phyloP scores from a whole-genome alignment of 495 filamentous ascomycete genomes.

The Daldinia concentrica region DNA sequence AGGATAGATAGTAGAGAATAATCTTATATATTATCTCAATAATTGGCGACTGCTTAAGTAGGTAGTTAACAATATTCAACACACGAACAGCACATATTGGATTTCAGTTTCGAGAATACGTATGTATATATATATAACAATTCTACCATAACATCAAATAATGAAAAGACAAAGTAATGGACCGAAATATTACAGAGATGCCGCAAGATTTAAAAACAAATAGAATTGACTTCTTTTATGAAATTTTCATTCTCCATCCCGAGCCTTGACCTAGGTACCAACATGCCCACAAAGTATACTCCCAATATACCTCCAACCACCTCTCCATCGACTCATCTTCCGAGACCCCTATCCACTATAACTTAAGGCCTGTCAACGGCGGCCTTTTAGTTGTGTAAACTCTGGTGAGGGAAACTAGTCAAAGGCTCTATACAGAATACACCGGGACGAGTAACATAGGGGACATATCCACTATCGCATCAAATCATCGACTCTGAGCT shows the following conservation, averaged over 20 bases:
- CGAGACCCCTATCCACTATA: conserved; percentile 29
- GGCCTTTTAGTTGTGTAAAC: not conserved
- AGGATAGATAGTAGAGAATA: too few relatives aligned
- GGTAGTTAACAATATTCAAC: too few relatives aligned
- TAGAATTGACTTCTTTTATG: conserved; percentile 7
- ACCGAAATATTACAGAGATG: not conserved
- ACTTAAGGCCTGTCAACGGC: conserved; percentile 12
- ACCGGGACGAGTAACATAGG: conserved; percentile 10
- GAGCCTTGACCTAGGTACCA: conserved; percentile 16
- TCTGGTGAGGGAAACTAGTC: conserved; percentile 17
- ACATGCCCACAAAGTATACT: conserved; percentile 15
- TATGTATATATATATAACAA: not conserved
- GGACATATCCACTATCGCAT: conserved; percentile 18
- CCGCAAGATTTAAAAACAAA: not conserved
- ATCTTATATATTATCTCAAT: too few relatives aligned
- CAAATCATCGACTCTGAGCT: conserved; percentile 22
- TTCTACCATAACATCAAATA: not conserved
- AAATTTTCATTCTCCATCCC: conserved; percentile 24
- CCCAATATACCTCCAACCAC: conserved; percentile 15
- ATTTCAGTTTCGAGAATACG: not conserved
- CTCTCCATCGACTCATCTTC: conserved; percentile 14
- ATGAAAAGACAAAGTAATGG: not conserved
- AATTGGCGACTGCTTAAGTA: too few relatives aligned
- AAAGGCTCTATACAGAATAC: conserved; percentile 19
- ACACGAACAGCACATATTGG: too few relatives aligned